phyloP scores from a whole-genome alignment of 2,329 filamentous ascomycete genomes.

The Dactylellina parvicollis region DNA sequence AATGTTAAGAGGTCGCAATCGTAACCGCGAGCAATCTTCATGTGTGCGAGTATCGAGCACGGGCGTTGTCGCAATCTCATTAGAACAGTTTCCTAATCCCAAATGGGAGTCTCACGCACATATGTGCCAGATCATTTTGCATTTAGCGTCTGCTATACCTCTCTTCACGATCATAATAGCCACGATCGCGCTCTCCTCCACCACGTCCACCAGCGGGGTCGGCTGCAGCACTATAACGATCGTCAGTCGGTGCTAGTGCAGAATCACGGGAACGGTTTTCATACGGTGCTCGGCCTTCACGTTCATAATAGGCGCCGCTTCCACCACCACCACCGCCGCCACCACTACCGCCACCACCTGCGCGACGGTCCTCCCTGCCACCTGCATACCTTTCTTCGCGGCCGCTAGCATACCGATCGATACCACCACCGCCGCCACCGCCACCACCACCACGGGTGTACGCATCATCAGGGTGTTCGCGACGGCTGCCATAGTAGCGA shows the following conservation, averaged over 20 bases:
- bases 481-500: slow-evolving; percentile 61
- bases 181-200: slow-evolving; percentile 63
- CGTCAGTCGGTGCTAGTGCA: slow-evolving; percentile 59
- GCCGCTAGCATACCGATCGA: slow-evolving; percentile 64
- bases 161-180: slow-evolving; percentile 60
- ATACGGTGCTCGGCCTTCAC: slow-evolving; percentile 62
- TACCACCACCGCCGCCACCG: slow-evolving; percentile 64
- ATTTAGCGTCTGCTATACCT: slow-evolving; percentile 57
- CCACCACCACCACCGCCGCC: slow-evolving; percentile 60
- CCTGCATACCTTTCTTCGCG: slow-evolving; percentile 63
- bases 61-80: slow-evolving; percentile 10
- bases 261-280: slow-evolving; percentile 59
- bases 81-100: slow-evolving; percentile 34
- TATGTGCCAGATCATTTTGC: slow-evolving; percentile 50
- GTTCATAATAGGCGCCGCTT: slow-evolving; percentile 66
- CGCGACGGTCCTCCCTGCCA: slow-evolving; percentile 56
- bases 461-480: slow-evolving; percentile 45
- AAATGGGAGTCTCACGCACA: slow-evolving; percentile 36
- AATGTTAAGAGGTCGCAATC: slow-evolving; percentile 27
- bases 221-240: slow-evolving; percentile 49
- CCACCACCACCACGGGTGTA: slow-evolving; percentile 59
- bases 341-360: no score
- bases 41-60: slow-evolving; percentile 19
- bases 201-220: slow-evolving; percentile 61
- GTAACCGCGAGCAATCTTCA: slow-evolving; percentile 2